A percentile compares a stretch with the other conserved stretches of the same genome.
Conservation (phyloP, 208 protist genomes). For the Leptomonas pyrrhocoris region DNA sequence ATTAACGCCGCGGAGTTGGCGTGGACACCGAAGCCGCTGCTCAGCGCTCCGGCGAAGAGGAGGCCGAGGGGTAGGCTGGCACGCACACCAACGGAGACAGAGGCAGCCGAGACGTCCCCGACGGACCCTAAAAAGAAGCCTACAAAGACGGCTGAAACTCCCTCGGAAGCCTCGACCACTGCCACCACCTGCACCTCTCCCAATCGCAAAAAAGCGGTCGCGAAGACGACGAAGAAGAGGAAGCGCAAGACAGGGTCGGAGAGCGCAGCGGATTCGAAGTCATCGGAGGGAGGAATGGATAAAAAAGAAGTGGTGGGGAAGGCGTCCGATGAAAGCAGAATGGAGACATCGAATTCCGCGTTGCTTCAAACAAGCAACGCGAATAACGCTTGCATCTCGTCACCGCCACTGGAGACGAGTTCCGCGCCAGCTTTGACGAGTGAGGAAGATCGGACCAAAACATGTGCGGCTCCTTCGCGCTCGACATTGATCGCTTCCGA, state of each 20-base stretch:
- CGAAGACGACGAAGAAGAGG: not conserved
- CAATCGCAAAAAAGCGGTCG: not conserved
- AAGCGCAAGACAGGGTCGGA: not conserved
- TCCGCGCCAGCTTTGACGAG: no score
- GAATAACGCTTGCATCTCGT: no score
- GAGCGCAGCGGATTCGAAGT: not conserved
- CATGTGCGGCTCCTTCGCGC: no score
- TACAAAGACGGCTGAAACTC: not conserved
- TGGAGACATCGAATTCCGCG: no score
- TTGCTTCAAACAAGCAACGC: no score
- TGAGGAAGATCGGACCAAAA: no score
- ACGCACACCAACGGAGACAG: not conserved
- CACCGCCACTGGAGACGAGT: no score
- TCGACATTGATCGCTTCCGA: no score
- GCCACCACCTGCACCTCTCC: not conserved
- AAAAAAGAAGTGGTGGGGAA: not conserved
- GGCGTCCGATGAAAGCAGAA: no score
- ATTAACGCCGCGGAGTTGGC: slow-evolving; percentile 11
- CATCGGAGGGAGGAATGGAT: not conserved
- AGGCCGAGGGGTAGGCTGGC: not conserved
- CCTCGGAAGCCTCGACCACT: not conserved
- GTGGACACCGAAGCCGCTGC: slow-evolving; percentile 20
- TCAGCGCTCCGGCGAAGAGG: not conserved
- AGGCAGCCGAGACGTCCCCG: not conserved
- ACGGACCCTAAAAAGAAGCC: not conserved